Evolutionary conservation across 2,329 filamentous ascomycete species (phyloP).

Genomic region (Cadophora malorum): DNA sequence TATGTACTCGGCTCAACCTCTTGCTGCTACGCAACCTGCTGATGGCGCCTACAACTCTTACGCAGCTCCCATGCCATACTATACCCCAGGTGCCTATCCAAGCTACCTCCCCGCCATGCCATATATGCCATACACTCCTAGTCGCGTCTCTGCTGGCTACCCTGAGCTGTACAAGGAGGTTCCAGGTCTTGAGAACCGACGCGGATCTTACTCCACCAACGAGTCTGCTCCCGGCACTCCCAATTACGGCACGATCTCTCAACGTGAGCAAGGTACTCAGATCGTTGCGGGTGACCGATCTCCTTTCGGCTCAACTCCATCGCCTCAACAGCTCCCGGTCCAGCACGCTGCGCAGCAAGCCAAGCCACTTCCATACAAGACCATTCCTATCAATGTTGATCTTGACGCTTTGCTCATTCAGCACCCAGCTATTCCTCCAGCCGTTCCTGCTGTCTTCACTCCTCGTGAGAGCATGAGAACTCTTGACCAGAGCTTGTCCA

Average conservation of each 20-base stretch:
- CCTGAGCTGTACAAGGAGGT: constrained; percentile 52
- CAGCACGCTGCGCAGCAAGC: constrained; percentile 47
- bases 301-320: constrained; percentile 67
- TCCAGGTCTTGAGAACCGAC: constrained; percentile 68
- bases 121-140: constrained; percentile 44
- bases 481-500: constrained; percentile 92
- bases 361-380: constrained; percentile 45
- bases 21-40: constrained; percentile 39
- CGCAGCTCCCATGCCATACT: constrained; percentile 41
- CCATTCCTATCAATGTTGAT: constrained; percentile 44
- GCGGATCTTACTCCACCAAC: constrained; percentile 71
- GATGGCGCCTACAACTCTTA: constrained; percentile 44
- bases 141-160: constrained; percentile 41
- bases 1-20: constrained; percentile 43
- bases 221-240: constrained; percentile 72
- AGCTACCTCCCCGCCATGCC: constrained; percentile 44
- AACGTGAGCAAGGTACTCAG: constrained; percentile 65
- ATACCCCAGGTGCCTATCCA: constrained; percentile 43
- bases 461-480: constrained; percentile 87
- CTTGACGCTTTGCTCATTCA: constrained; percentile 72
- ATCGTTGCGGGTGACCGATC: constrained; percentile 67
- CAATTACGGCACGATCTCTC: constrained; percentile 63
- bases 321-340: constrained; percentile 64
- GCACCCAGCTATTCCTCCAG: constrained; percentile 83
- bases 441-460: constrained; percentile 88